phyloP scores from a whole-genome alignment of 2,329 filamentous ascomycete species.

The Ophiostoma novo-ulmi region DNA sequence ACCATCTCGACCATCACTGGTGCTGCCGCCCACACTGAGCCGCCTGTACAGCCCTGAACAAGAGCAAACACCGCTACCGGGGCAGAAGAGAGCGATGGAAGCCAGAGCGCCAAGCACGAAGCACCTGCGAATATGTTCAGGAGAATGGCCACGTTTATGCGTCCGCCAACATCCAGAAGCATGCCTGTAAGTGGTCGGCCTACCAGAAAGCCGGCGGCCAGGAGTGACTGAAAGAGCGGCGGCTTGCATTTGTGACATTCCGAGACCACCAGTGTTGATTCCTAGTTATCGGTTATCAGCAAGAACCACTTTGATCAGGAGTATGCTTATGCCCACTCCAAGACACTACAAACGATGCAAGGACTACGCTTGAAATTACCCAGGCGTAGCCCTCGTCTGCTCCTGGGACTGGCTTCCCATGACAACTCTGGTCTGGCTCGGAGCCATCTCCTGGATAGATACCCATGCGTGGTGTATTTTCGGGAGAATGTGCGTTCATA shows the following conservation, averaged over 20 bases:
- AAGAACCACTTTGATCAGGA: not conserved
- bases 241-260: not conserved
- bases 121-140: not conserved
- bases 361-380: not conserved
- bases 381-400: not conserved
- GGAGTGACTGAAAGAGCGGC: not conserved
- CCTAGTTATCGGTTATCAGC: not conserved
- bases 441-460: not conserved
- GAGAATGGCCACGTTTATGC: not conserved
- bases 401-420: not conserved
- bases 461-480: not conserved
- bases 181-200: not conserved
- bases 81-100: not conserved
- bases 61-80: not conserved
- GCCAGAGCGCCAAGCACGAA: not conserved
- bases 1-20: not conserved
- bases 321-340: not conserved
- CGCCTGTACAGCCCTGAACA: not conserved
- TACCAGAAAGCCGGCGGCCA: not conserved
- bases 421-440: not conserved
- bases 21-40: not conserved
- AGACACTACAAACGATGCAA: not conserved
- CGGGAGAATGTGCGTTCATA: not conserved
- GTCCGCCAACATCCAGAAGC: not conserved
- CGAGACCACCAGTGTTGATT: not conserved